Base-by-base conservation (phyloP, 768 basidiomycete species). In the Tricholoma sp. region DNA sequence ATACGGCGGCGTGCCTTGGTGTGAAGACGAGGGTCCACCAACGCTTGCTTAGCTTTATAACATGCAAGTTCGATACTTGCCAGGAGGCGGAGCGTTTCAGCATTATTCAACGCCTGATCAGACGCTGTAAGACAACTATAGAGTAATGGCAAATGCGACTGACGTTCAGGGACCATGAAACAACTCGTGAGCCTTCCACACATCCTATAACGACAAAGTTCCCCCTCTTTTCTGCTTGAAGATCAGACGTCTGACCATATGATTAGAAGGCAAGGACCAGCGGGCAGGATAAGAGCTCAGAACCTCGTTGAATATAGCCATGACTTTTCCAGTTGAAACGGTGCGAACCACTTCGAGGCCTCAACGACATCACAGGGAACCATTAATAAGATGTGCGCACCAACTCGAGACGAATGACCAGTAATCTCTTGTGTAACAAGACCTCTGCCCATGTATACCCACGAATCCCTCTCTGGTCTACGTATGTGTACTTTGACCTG, bases 161-260 rank as follows among this genome's bases (percentile, higher is more conserved):
- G 63, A 90, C 90, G 65, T 92, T 91, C 57, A 92, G 68, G 31
- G 91, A 92, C 89, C 90, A 93, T 12, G 91, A 92, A 32, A 92
- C 75, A 39, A 93, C 90, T 41, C 80, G 82, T 39, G 76, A 67
- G 18, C 83, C 84, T 57, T 92, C 88, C 18, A 93, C 83, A 54
- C 86, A 88, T 42, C 88, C 86, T 53, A 93, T 81, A 28, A 93
- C 89, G 18, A 93, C 85, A 65, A 93, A 93, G 67, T 91, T 92
- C 52, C 91, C 91, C 60, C 91, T 81, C 71, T 89, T 89, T 71
- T 93, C 91, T 15, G 89, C 90, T 73, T 91, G 88, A 36, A 92
- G 71, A 66, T 91, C 85, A 56, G 82, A 82, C 20, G 75, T 66
- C 86, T 89, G 55, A 18, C 34, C 1, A 45, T 6, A 10, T 49